Percentiles rank a stretch among this genome's conserved stretches.
Conservation (phyloP, 176 grass and related monocot genomes). For the Olyra latifolia region DNA sequence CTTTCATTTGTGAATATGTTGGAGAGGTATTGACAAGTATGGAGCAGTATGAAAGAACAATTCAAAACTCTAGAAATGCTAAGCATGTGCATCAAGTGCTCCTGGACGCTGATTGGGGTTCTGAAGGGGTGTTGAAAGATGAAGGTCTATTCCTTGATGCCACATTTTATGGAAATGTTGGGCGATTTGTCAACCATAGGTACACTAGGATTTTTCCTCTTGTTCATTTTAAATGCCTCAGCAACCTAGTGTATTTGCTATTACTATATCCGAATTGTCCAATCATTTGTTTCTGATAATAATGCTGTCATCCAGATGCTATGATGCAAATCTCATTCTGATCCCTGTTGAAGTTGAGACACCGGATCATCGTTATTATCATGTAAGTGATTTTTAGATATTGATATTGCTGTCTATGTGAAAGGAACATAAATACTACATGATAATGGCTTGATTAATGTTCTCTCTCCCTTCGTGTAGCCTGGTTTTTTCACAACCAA, state of each 20-base stretch:
- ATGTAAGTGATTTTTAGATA: constrained; percentile 44
- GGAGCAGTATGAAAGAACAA: constrained; percentile 59
- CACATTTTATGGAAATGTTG: constrained; percentile 74
- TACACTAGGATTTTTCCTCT: constrained; percentile 8
- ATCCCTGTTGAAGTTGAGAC: constrained; percentile 77
- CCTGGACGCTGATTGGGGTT: constrained; percentile 71
- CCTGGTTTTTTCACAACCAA: constrained; percentile 72
- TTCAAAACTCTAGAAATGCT: constrained; percentile 37
- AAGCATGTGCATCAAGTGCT: constrained; percentile 57
- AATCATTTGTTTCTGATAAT: constrained; percentile 13
- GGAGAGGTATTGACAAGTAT: constrained; percentile 71
- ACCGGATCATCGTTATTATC: constrained; percentile 76
- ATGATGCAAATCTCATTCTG: constrained; percentile 69
- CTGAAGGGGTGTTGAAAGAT: constrained; percentile 39
- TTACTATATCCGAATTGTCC: not conserved
- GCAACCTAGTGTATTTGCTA: constrained; percentile 1
- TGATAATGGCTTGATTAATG: constrained; percentile 22
- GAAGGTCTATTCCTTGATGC: constrained; percentile 67
- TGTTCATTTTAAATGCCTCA: not conserved
- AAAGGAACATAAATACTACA: not conserved
- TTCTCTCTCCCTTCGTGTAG: constrained; percentile 33
- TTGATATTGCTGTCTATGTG: not conserved
- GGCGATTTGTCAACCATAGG: constrained; percentile 84
- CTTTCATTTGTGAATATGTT: constrained; percentile 79
- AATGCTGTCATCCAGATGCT: constrained; percentile 52